Conservation (phyloP, 306 rosid genomes). For the Prunus mume region DNA sequence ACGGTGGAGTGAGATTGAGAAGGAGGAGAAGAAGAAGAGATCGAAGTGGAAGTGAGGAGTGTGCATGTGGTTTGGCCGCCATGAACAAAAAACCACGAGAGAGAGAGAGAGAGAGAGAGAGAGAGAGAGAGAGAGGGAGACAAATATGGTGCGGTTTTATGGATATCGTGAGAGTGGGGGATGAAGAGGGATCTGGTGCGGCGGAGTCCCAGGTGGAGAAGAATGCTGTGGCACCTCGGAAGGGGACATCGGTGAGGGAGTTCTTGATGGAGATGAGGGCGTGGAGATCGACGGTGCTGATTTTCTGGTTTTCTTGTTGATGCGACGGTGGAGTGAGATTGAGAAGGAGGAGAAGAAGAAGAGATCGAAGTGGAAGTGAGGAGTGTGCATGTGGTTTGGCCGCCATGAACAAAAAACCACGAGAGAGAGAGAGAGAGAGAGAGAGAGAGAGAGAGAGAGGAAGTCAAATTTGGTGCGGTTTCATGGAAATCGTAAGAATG, state of each 20-base stretch:
- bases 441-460: too few relatives aligned
- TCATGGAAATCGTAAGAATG: not conserved
- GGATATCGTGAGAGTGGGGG: not conserved
- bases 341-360: not conserved
- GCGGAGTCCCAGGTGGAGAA: slow-evolving; percentile 81
- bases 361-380: not conserved
- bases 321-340: slow-evolving; percentile 16
- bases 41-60: not conserved
- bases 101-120: not conserved
- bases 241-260: slow-evolving; percentile 54
- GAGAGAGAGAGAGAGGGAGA: too few relatives aligned
- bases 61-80: not conserved
- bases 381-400: not conserved
- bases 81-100: not conserved
- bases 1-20: slow-evolving; percentile 8
- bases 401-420: not conserved
- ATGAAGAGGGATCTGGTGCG: slow-evolving; percentile 46
- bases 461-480: not conserved
- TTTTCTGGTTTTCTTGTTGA: slow-evolving; percentile 14
- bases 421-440: not conserved
- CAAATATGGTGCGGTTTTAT: not conserved
- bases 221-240: slow-evolving; percentile 30
- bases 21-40: not conserved
- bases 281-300: slow-evolving; percentile 42
- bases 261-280: slow-evolving; percentile 52